Evolutionary conservation across 306 rosid genomes (phyloP), one percentile per base, ranked within the genome.

Genomic region (Dryas octopetala): DNA sequence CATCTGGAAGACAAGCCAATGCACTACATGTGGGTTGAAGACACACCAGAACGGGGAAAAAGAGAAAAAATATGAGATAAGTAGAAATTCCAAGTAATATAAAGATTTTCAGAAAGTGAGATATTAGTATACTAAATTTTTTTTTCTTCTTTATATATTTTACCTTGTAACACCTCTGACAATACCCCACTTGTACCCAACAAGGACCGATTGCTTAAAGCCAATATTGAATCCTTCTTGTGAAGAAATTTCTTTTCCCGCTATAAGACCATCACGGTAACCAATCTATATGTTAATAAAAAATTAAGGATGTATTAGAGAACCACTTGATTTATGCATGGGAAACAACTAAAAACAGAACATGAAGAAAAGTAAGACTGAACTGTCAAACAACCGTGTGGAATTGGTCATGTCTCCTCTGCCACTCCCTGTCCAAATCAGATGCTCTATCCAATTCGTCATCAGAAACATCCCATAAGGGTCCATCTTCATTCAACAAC

Each of bases 131-230:
- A 23, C 23, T 23, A 23, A 23, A 0, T 23, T 23, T 23, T 23
- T 23, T 10, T 16, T 55, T 48, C 14, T 46, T 0, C 17, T 8
- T 46, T 0, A 14, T 38, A 74, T 81, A 23, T 23, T 23, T 23
- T 85, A 91, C 97, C 97, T 87, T 59, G 95, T 81, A 79, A 91
- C 89, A 51, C 97, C 97, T 90, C 97, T 84, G 54, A 88, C 94
- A 78, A 88, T 73, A 71, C 97, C 98, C 91, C 86, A 90, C 53
- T 78, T 83, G 82, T 83, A 87, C 69, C 96, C 96, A 45, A 71
- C 76, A 63, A 71, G 73, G 40, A 87, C 90, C 2, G 97, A 90
- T 77, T 85, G 82, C 83, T 87, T 91, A 81, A 89, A 94, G 66
- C 98, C 96, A 7, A 83, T 64, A 80, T 90, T 94, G 70, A 91